Evolutionary conservation across 129 eudicot species (phyloP).

Genomic region (Silybum marianum): DNA sequence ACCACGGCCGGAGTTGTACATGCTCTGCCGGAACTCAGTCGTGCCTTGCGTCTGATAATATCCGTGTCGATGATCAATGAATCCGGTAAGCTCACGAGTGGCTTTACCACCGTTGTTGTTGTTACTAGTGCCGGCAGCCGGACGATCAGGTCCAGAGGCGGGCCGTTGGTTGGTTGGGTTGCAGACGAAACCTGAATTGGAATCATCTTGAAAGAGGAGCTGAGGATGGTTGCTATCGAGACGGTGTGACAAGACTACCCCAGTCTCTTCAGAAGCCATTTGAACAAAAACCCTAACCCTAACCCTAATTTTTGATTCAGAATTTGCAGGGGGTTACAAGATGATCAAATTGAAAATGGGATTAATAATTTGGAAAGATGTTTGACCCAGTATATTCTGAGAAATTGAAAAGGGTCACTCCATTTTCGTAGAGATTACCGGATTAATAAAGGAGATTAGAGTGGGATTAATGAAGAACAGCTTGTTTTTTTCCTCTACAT

Average conservation of each 20-base stretch:
- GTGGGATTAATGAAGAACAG: constrained; percentile 9
- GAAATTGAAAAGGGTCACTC: not conserved
- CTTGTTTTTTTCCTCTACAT: not conserved
- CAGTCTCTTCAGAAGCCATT: constrained; percentile 63
- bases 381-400: not conserved
- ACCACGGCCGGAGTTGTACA: constrained; percentile 33
- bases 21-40: constrained; percentile 46
- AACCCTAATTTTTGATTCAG: constrained; percentile 29
- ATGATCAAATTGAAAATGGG: constrained; percentile 15
- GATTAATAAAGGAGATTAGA: constrained; percentile 4
- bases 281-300: constrained; percentile 1
- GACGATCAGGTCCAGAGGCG: constrained; percentile 23
- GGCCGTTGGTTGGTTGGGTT: constrained; percentile 36
- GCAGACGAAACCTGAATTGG: constrained; percentile 36
- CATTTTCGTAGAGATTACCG: constrained; percentile 12
- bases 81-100: constrained; percentile 64
- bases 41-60: constrained; percentile 38
- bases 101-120: constrained; percentile 35
- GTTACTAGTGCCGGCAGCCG: constrained; percentile 27
- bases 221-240: constrained; percentile 37
- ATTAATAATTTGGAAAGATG: constrained; percentile 4
- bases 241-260: constrained; percentile 35
- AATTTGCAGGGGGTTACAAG: not conserved
- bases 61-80: constrained; percentile 26
- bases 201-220: constrained; percentile 48